A percentile compares a stretch with the other conserved stretches of the same genome.
phyloP scores from a whole-genome alignment of 2,329 filamentous ascomycete genomes.

The Aspergillus quadricinctus region DNA sequence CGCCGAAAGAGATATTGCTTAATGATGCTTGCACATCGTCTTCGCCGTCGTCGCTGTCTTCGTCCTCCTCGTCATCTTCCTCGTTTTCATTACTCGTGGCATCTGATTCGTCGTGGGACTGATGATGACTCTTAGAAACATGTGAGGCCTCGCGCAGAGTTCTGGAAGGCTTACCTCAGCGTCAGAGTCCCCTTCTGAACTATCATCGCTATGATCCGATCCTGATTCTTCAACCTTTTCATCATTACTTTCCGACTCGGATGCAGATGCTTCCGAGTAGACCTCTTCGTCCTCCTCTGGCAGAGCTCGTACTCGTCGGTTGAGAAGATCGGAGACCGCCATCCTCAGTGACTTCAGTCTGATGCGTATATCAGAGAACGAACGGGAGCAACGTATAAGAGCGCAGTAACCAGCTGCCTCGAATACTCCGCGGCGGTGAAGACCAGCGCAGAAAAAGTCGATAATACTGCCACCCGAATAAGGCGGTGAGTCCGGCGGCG shows the following conservation, averaged over 20 bases:
- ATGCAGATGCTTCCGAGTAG: conserved; percentile 26
- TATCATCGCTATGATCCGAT: conserved; percentile 12
- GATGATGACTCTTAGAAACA: neutral
- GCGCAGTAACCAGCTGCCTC: neutral
- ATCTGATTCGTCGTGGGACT: conserved; percentile 19
- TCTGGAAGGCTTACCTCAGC: conserved; percentile 3
- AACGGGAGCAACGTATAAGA: neutral
- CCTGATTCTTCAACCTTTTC: conserved; percentile 11
- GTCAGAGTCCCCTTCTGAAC: conserved; percentile 7
- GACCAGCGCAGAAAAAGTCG: conserved; percentile 14
- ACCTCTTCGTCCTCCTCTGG: conserved; percentile 41
- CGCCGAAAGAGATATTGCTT: conserved; percentile 74
- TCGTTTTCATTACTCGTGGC: conserved; percentile 38
- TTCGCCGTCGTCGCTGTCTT: conserved; percentile 29
- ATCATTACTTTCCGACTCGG: conserved; percentile 16
- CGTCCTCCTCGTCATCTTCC: conserved; percentile 34
- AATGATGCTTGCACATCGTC: conserved; percentile 41
- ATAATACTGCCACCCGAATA: conserved; percentile 23
- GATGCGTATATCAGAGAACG: neutral
- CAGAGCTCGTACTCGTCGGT: conserved; percentile 39
- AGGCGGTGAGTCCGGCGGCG: conserved; percentile 17
- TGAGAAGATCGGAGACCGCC: conserved; percentile 36
- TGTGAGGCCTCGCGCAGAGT: neutral
- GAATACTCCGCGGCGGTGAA: neutral
- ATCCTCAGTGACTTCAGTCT: conserved; percentile 16